A percentile compares a stretch with the other conserved stretches of the same genome.
Conservation (phyloP, 1,139 yeast species). For the Yarrowia galli region DNA sequence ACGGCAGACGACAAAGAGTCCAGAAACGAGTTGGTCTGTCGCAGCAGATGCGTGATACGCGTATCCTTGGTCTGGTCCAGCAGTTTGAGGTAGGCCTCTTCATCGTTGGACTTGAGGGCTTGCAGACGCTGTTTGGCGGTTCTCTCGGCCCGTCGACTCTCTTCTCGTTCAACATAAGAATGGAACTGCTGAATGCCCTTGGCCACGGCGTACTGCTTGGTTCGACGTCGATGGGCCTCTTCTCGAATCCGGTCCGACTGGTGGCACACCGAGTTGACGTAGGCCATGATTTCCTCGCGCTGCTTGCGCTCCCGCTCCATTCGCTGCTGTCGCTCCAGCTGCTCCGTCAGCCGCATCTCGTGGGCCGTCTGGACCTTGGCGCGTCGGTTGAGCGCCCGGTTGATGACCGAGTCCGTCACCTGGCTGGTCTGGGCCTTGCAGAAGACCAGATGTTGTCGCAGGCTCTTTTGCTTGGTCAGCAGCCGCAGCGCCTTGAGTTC, state of each 20-base stretch:
- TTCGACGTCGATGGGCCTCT: constrained; percentile 40
- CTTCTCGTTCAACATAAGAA: constrained; percentile 82
- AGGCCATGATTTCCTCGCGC: constrained; percentile 49
- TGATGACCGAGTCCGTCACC: constrained; percentile 48
- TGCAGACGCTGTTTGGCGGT: constrained; percentile 97
- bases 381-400: constrained; percentile 53
- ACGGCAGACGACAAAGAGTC: constrained; percentile 93
- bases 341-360: constrained; percentile 68
- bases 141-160: constrained; percentile 81
- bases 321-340: constrained; percentile 64
- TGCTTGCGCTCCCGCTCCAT: constrained; percentile 58
- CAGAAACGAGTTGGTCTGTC: constrained; percentile 89
- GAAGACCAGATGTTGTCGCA: constrained; percentile 76
- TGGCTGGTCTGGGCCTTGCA: constrained; percentile 59
- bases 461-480: constrained; percentile 81
- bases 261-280: constrained; percentile 52
- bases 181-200: constrained; percentile 66
- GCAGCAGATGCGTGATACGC: constrained; percentile 91
- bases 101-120: constrained; percentile 96
- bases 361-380: constrained; percentile 72
- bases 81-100: constrained; percentile 93
- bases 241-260: constrained; percentile 28
- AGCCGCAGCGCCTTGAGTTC: constrained; percentile 85
- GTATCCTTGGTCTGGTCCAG: constrained; percentile 97
- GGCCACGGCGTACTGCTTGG: constrained; percentile 45